A percentile compares a stretch with the other conserved stretches of the same genome.
These are phyloP conservation scores for Gynostemma pentaphyllum DNA, from an alignment of 306 rosid species.

Conservation along the genomic window DNA sequence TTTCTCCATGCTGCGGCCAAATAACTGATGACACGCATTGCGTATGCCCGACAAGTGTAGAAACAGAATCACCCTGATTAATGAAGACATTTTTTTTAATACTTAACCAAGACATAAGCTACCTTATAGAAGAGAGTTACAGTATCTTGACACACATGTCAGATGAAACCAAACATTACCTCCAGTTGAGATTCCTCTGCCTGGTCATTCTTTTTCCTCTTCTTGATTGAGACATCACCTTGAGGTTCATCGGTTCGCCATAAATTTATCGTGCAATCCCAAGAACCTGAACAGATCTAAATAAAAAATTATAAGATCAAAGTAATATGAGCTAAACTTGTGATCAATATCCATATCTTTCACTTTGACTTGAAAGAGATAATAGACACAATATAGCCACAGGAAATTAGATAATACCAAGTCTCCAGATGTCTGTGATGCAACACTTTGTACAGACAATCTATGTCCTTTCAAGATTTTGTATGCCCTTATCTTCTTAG, in stretches of 20 bases:
- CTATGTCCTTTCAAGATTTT: constrained; percentile 74
- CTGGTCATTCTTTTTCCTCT: constrained; percentile 48
- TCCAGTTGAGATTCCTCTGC: constrained; percentile 59
- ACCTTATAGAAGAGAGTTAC: neutral
- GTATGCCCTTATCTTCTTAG: constrained; percentile 45
- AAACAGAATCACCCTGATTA: constrained; percentile 50
- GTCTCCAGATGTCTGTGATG: constrained; percentile 53
- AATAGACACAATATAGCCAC: neutral
- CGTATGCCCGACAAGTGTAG: constrained; percentile 82
- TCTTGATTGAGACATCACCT: constrained; percentile 60
- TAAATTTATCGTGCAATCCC: constrained; percentile 81
- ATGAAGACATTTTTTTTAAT: neutral
- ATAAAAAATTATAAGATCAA: constrained; percentile 3
- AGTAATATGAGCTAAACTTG: constrained; percentile 1
- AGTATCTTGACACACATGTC: no score
- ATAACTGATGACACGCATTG: constrained; percentile 77
- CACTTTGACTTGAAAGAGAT: neutral
- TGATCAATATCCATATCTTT: constrained; percentile 8
- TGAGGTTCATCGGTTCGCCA: constrained; percentile 52
- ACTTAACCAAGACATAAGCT: neutral
- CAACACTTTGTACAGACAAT: constrained; percentile 69
- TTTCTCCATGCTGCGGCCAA: constrained; percentile 60
- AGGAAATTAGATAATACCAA: constrained; percentile 32
- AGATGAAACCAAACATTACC: constrained; percentile 38
- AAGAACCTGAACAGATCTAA: constrained; percentile 90